Evolutionary conservation across 2,329 filamentous ascomycete genomes (phyloP).

Genomic region (Fusarium cyanostomum): DNA sequence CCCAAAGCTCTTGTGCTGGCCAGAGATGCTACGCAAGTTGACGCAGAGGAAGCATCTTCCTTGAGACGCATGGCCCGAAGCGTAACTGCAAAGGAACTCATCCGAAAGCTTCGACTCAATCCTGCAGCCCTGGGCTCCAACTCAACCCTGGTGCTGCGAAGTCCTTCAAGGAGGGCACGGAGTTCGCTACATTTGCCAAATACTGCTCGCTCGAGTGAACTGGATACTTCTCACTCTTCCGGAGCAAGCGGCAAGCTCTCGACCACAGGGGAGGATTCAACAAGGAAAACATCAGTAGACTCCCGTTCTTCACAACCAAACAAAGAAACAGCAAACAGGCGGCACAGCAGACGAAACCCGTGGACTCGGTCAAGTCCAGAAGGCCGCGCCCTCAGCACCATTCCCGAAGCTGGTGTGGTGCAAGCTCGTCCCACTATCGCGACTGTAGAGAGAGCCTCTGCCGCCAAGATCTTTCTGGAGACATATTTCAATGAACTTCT

Average conservation of each 20-base stretch:
- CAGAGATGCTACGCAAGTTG: background rate
- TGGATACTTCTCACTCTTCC: slow-evolving; percentile 43
- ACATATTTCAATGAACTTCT: slow-evolving; percentile 81
- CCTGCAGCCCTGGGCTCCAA: slow-evolving; percentile 40
- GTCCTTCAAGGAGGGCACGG: slow-evolving; percentile 26
- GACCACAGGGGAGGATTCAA: slow-evolving; percentile 39
- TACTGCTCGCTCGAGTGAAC: slow-evolving; percentile 21
- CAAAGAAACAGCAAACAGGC: slow-evolving; percentile 37
- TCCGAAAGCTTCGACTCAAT: slow-evolving; percentile 42
- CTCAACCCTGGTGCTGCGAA: slow-evolving; percentile 44
- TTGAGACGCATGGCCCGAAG: slow-evolving; percentile 25
- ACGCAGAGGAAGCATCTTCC: background rate
- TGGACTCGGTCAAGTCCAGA: slow-evolving; percentile 52
- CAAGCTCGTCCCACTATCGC: slow-evolving; percentile 47
- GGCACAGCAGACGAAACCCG: slow-evolving; percentile 45
- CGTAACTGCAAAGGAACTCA: slow-evolving; percentile 38
- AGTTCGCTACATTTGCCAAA: slow-evolving; percentile 42
- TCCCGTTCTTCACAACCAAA: slow-evolving; percentile 41
- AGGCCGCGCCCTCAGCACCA: slow-evolving; percentile 48
- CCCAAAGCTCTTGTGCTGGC: slow-evolving; percentile 2
- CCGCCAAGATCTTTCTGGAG: slow-evolving; percentile 88
- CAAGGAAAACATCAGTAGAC: slow-evolving; percentile 49
- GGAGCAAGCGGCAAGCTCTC: slow-evolving; percentile 40
- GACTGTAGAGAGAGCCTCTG: slow-evolving; percentile 81
- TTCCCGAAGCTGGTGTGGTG: slow-evolving; percentile 45